A percentile compares a stretch with the other conserved stretches of the same genome.
Evolutionary conservation across 352 stramenopile genomes (phyloP).

Genomic region (Blastocystis sp.): DNA sequence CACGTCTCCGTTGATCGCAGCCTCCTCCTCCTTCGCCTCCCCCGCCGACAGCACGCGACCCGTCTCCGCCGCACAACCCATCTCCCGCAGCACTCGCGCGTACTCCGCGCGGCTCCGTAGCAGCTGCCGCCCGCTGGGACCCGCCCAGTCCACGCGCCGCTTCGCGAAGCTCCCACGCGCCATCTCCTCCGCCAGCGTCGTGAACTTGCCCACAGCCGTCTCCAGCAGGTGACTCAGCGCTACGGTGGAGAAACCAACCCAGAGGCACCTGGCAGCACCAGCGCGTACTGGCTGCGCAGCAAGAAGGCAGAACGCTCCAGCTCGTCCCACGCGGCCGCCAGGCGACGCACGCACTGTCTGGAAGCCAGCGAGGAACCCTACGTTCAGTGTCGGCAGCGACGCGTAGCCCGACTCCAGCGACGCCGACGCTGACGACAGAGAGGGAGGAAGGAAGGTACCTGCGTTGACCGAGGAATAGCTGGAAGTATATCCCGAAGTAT

Average conservation of each 20-base stretch:
- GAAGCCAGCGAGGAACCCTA: neutral
- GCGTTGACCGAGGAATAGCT: too few species aligned
- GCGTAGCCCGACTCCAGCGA: too few species aligned
- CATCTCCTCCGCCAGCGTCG: slow-evolving; percentile 42
- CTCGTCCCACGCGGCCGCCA: neutral
- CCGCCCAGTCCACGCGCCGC: slow-evolving; percentile 16
- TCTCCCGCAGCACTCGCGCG: neutral
- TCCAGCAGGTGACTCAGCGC: neutral
- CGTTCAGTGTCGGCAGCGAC: too few species aligned
- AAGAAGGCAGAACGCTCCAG: neutral
- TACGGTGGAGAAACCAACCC: neutral
- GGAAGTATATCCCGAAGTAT: too few species aligned
- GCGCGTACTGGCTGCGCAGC: neutral
- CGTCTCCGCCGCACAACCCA: neutral
- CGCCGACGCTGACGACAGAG: too few species aligned
- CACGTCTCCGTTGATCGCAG: slow-evolving; percentile 27
- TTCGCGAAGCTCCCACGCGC: slow-evolving; percentile 38
- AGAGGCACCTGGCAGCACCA: neutral
- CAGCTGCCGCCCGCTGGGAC: neutral
- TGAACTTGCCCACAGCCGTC: neutral
- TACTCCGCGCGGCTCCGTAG: slow-evolving; percentile 11
- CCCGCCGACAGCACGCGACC: neutral
- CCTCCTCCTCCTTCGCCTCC: slow-evolving; percentile 1
- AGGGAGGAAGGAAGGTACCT: too few species aligned
- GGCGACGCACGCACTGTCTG: neutral